Evolutionary conservation across 2,329 filamentous ascomycete genomes (phyloP), one percentile per base, ranked within the genome.

Genomic region (Trichoderma breve): DNA sequence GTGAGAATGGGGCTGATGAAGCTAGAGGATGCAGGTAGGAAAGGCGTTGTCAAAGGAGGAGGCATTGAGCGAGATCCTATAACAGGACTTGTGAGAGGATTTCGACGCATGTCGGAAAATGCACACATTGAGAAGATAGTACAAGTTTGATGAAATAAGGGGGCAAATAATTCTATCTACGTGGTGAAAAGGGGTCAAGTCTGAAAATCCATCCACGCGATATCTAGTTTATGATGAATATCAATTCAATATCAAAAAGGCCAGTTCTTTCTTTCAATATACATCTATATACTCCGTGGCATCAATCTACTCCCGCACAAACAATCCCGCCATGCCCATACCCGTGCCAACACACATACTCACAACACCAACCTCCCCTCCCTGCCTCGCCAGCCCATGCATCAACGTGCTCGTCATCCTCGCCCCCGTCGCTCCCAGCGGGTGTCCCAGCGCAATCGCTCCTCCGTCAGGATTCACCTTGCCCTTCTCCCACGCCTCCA

Each of bases 401-500:
- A 86, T 76, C 75, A 95, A 81, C 65, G 93, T 95, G 62, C 90
- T 90, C 76, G 94, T 83, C 87, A 97, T 92, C 75, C 95, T 86
- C 34, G 92, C 93, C 39, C 93, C 94, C 6, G 95, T 98, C 36
- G 94, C 95, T 61, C 95, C 95, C 1, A 98, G 86, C 6, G 95
- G 95, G 81, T 98, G 95, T 1, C 95, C 95, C 28, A 98, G 83
- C n/a, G 95, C 95, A 81, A 98, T 97, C 3, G 95, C 95, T 36
- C 95, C 95, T 73, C 95, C 95, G 77, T 97, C 94, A 0, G 94
- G 94, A 82, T 98, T 98, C 21, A 98, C 92, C 82, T 88, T 91
- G 8, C 88, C 89, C 70, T 88, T 82, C 76, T 91, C 87, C 83
- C 85, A 90, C 75, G 78, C 88, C 77, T 83, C 80, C 80, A 90